A percentile compares a stretch with the other conserved stretches of the same genome.
These are phyloP conservation scores for Calycina herbarum DNA, from an alignment of 2,329 filamentous ascomycete genomes.

Conservation along the genomic window DNA sequence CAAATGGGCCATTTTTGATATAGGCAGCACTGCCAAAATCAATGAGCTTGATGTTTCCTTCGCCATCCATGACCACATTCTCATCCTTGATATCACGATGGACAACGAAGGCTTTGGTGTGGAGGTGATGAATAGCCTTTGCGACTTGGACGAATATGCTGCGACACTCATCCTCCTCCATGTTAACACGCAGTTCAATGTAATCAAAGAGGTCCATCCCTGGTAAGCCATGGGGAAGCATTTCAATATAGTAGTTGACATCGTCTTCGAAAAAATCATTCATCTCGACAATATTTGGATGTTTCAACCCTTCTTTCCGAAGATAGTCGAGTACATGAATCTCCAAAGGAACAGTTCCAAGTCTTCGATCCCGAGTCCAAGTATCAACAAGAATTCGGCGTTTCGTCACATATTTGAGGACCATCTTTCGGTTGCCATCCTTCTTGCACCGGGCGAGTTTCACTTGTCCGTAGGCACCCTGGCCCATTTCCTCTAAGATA, in stretches of 20 bases:
- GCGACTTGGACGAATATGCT: conserved; percentile 96
- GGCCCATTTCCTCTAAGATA: conserved; percentile 96
- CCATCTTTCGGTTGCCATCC: conserved; percentile 74
- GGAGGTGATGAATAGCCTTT: conserved; percentile 84
- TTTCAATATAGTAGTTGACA: conserved; percentile 97
- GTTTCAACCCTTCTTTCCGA: conserved; percentile 66
- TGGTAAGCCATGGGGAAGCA: conserved; percentile 90
- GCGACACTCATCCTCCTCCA: conserved; percentile 91
- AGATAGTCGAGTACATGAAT: conserved; percentile 97
- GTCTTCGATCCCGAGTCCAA: conserved; percentile 89
- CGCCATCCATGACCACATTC: conserved; percentile 93
- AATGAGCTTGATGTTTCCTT: conserved; percentile 94
- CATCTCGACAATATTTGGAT: conserved; percentile 73
- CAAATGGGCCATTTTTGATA: conserved; percentile 97
- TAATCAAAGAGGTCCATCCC: conserved; percentile 99
- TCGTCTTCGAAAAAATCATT: conserved; percentile 76
- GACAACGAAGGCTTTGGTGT: conserved; percentile 86
- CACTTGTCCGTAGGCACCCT: conserved; percentile 96
- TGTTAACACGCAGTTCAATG: conserved; percentile 92
- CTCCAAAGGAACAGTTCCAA: conserved; percentile 93
- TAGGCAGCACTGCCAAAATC: conserved; percentile 98
- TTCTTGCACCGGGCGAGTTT: conserved; percentile 89
- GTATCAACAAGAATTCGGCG: conserved; percentile 95
- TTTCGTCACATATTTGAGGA: conserved; percentile 98
- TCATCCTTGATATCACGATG: conserved; percentile 99